A percentile compares a stretch with the other conserved stretches of the same genome.
Conservation (phyloP, 164 flowering plant genomes). For the Liriodendron chinense region DNA sequence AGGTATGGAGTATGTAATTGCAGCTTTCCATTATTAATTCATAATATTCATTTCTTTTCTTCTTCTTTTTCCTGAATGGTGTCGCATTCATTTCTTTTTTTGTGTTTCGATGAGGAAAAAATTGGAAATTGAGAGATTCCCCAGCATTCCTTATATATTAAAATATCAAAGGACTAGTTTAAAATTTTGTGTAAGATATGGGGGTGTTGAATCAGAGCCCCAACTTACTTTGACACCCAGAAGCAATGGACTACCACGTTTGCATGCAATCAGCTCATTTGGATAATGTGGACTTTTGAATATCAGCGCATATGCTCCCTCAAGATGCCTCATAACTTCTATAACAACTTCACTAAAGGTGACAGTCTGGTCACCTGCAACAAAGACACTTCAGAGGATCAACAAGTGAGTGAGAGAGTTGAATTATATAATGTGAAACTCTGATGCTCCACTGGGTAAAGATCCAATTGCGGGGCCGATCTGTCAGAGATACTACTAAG, state of each 20-base stretch:
- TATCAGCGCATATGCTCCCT: conserved; percentile 97
- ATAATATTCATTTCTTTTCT: no score
- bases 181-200: no score
- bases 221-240: conserved; percentile 92
- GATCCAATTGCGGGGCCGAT: neutral
- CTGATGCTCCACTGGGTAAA: neutral
- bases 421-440: neutral
- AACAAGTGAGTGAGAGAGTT: neutral
- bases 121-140: no score
- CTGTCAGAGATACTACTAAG: neutral
- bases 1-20: no score
- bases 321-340: conserved; percentile 98
- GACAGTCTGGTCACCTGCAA: conserved; percentile 70
- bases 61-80: no score
- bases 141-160: no score
- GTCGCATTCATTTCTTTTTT: no score
- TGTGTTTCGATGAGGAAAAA: no score
- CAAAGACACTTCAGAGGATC: conserved; percentile 14
- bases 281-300: conserved; percentile 94
- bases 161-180: no score
- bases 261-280: conserved; percentile 97
- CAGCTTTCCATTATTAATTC: no score
- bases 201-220: no score
- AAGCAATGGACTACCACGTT: conserved; percentile 96
- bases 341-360: conserved; percentile 90